phyloP scores from a whole-genome alignment of 164 flowering plant genomes.

The Vitis riparia region DNA sequence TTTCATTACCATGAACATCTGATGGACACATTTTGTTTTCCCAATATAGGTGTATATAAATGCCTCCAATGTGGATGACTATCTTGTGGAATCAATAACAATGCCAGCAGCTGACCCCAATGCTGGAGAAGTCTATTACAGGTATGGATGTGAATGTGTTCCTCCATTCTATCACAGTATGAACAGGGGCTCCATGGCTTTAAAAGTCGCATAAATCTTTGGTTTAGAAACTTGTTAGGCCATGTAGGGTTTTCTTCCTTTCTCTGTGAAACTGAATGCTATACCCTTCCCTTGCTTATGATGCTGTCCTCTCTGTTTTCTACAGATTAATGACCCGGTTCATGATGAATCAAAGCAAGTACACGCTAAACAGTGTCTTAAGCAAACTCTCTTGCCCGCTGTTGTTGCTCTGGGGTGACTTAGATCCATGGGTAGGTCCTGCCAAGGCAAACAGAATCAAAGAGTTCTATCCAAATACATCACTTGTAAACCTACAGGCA shows the following conservation, averaged over 20 bases:
- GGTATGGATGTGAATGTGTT: slow-evolving; percentile 34
- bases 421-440: slow-evolving; percentile 99
- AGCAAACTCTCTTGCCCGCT: slow-evolving; percentile 78
- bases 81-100: slow-evolving; percentile 84
- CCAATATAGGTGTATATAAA: slow-evolving; percentile 71
- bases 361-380: slow-evolving; percentile 70
- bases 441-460: slow-evolving; percentile 80
- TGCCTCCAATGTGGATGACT: slow-evolving; percentile 89
- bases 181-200: not conserved
- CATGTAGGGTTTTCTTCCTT: too few relatives aligned
- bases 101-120: slow-evolving; percentile 89
- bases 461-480: slow-evolving; percentile 78
- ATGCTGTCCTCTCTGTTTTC: not conserved
- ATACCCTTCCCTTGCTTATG: not conserved
- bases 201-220: too few relatives aligned
- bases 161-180: not conserved
- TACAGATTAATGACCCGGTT: slow-evolving; percentile 88
- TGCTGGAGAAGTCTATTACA: slow-evolving; percentile 96
- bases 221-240: not conserved
- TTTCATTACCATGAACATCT: not conserved
- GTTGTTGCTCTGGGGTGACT: slow-evolving; percentile 91
- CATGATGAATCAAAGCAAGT: slow-evolving; percentile 72
- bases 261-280: not conserved
- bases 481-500: slow-evolving; percentile 78
- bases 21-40: slow-evolving; percentile 2